Evolutionary conservation across 2,329 filamentous ascomycete species (phyloP), one percentile per base, ranked within the genome.

Genomic region (Xylaria sp.): DNA sequence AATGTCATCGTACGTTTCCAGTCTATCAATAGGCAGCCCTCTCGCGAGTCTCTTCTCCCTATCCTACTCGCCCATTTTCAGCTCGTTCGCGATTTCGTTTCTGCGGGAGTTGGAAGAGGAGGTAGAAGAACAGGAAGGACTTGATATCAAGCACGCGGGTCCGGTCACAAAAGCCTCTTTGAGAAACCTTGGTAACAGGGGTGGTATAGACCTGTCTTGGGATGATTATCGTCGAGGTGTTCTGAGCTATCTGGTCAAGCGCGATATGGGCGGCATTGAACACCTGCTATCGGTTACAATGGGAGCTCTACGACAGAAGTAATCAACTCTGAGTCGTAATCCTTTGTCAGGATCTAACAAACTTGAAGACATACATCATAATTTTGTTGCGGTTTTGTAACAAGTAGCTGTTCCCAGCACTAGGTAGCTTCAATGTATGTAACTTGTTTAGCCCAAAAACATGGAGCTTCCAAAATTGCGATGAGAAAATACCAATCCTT

Each of bases 201-300:
- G 92, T 0, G 93, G 93, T 0, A 78, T 94, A 32, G 84, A 81
- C 60, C 77, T 95, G 48, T 84, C 84, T 15, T 97, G 92, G 91
- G 88, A 91, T 74, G 89, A 92, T 59, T 97, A 94, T 78, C 86
- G 92, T 67, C 83, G 93, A 6, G 87, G 88, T n/a, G 90, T 95
- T 70, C 81, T 97, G 66, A 84, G 85, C 59, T 89, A 90, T 80
- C 80, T 97, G 70, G 90, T 91, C 68, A 82, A 81, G 6, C 86
- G 86, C 63, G 91, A 91, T 0, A 84, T 92, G 55, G 81, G 79
- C 12, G 94, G 94, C 0, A 84, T 95, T 37, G 86, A 87, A 18
- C 86, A 90, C 71, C 81, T 97, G 75, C 91, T 97, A 86, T 92
- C 92, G 79, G 93, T 90, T 74, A 94, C 92, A 1, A 94, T 96